Base-by-base conservation (phyloP, 1,139 yeast genomes). In the Lodderomyces margitis region DNA sequence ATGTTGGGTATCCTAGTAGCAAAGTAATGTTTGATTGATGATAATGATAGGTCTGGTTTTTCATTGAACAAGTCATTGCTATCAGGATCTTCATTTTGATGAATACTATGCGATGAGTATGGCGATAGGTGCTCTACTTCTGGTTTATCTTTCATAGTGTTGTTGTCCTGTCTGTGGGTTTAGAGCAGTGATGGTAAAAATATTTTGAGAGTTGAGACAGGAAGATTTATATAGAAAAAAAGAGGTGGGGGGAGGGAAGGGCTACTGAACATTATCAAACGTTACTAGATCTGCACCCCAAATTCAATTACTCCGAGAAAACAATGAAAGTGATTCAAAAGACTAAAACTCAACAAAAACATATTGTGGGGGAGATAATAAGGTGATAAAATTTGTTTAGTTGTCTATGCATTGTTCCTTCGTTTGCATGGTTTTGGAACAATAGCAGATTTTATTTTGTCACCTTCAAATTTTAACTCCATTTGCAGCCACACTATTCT, bases 1-100 rank as follows among this genome's bases (percentile, higher is more conserved):
- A 58, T 34, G 1, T 58, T 55, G 3, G 67, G 41, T 38, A 59
- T 42, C 39, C 74, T 53, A 4, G 69, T 57, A 14, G 44, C 48
- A 21, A 59, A 49, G 43, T 68, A 68, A 5, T 44, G 45, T n/a
- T 38, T 39, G 28, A 65, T 58, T 6, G 66, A 47, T 2, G 38
- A 34, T 1, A 46, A 28, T 4, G 64, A 54, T 35, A 66, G 49
- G 38, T 55, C 58, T 3, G 72, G 72, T 35, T 50, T 53, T 27
- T 55, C 58, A 44, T 55, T 54, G 37, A 53, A 56, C 25, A 56
- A 39, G 19, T 44, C 48, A 28, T 40, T 40, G 12, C 41, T 47
- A 4, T 38, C 8, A n/a, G 34, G 41, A 2, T 31, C 21, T 14
- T 30, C 28, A 52, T 2, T 65, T 12, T 9, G 10, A 11, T 15